A percentile compares a stretch with the other conserved stretches of the same genome.
phyloP scores from a whole-genome alignment of 2,329 filamentous ascomycete genomes.

The Basipetospora chlamydospora region DNA sequence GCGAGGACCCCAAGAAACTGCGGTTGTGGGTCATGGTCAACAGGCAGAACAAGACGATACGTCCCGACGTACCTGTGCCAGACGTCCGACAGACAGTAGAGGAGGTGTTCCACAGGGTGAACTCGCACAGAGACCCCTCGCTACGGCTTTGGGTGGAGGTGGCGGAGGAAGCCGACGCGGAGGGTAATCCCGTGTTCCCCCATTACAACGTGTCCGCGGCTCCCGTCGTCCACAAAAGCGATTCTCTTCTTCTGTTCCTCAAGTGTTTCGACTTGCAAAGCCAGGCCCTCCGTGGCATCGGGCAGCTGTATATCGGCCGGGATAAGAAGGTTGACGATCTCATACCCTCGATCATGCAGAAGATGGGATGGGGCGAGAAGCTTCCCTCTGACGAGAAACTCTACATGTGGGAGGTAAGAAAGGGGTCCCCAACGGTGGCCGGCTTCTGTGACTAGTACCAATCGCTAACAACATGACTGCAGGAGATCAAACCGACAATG shows the following conservation, averaged over 20 bases:
- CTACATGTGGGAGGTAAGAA: constrained; percentile 59
- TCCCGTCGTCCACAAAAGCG: constrained; percentile 35
- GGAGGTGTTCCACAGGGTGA: constrained; percentile 42
- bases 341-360: constrained; percentile 58
- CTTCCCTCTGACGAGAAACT: constrained; percentile 47
- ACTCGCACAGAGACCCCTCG: constrained; percentile 50
- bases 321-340: constrained; percentile 81
- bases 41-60: constrained; percentile 89
- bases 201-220: neutral
- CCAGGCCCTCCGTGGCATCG: constrained; percentile 62
- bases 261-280: constrained; percentile 76
- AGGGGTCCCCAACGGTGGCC: too few relatives aligned
- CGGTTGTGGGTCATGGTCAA: constrained; percentile 97
- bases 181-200: constrained; percentile 42
- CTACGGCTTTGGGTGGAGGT: constrained; percentile 82
- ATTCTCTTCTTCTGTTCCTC: constrained; percentile 69
- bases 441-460: too few relatives aligned
- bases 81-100: constrained; percentile 66
- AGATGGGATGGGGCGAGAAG: constrained; percentile 77
- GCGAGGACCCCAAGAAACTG: constrained; percentile 52
- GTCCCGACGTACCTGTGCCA: constrained; percentile 75
- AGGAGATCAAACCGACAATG: constrained; percentile 96
- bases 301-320: constrained; percentile 76
- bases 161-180: constrained; percentile 47
- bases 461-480: neutral